Base-by-base conservation (phyloP, 305 asterid genomes). In the Nicotiana rustica region DNA sequence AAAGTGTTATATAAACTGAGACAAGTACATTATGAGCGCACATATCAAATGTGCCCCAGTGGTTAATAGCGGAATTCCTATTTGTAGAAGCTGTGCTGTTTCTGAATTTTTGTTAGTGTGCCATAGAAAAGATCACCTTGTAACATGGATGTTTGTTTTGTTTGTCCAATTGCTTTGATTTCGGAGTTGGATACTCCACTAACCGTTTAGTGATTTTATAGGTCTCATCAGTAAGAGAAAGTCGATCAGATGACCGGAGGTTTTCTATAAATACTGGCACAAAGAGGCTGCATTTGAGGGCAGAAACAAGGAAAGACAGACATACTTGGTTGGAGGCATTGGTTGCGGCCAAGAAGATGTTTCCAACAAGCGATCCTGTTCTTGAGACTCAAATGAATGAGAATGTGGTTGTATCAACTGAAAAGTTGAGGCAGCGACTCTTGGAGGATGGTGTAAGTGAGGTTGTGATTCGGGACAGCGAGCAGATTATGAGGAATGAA, bases 211-310 rank as follows among this genome's bases (percentile, higher is more conserved):
- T 64, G 64, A 29, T 21, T 60, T 2, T 75, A 41, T 79, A 85
- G 88, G 86, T 85, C 38, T 83, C 88, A 0, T 83, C 88, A 10
- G 55, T 83, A 59, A 82, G 82, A 55, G 88, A 83, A 67, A 83
- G 68, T 57, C 60, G 73, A 66, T 82, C 88, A 44, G 88, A 85
- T 66, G 86, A 85, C 59, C 70, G 82, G 55, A 83, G 88, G 59
- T 85, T 85, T 85, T 85, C 86, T 8, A 65, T 85, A 19, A 83
- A 78, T 81, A 85, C 84, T 60, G 88, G 84, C 29, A 76, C 79
- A 19, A 85, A 80, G 79, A 85, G 70, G 62, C 79, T 85, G 82
- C 86, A 83, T 67, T 59, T 85, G 78, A 85, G 77, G 82, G 86
- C 88, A 55, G 86, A 85, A 73, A 80, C 80, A 10, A 77, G 75